Base-by-base conservation (phyloP, 371 early-diverging fungal species). In the Rhizopus sp. region DNA sequence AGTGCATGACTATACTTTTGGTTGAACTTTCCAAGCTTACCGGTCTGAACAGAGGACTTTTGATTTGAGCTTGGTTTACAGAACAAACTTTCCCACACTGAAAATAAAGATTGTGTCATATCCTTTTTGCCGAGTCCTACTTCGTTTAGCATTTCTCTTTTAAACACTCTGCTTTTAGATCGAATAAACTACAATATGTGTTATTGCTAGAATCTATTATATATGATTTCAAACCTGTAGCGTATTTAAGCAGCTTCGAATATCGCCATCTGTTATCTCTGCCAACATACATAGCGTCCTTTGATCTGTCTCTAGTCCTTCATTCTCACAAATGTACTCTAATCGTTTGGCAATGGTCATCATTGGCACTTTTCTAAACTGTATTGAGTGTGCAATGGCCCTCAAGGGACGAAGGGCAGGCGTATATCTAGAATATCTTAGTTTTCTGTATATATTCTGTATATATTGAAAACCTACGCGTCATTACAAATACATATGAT, bases 401-500 rank as follows among this genome's bases (percentile, higher is more conserved):
- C 97, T 82, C 31, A 98, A 76, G 0, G 93, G 92, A 15, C 94
- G 88, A 55, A 98, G 77, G 1, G 87, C 94, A 17, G 96, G 90
- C 2, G 93, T 91, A 72, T 90, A 98, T 42, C 87, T 87, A 70
- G 8, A 40, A 38, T 17, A 31, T n/a, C 7, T 46, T 29, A 29
- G 7, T 46, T 46, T 46, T 46, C 9, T 12, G 17, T 46, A n/a
- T 3, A 50, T n/a, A 37, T 35, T 13, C 10, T 23, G 41, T 45
- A 1, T 5, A 31, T 16, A 35, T 35, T 39, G 16, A 23, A 5
- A 33, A 65, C 84, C 57, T 85, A 93, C 84, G 80, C 84, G 68
- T 97, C 97, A 71, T 98, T 98, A 82, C 99, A 98, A 51, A 98
- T 95, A 77, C 98, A 98, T 32, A 98, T 97, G 53, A 98, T 96